Base-by-base conservation (phyloP, 306 rosid species). In the Cicer chorassanicum region DNA sequence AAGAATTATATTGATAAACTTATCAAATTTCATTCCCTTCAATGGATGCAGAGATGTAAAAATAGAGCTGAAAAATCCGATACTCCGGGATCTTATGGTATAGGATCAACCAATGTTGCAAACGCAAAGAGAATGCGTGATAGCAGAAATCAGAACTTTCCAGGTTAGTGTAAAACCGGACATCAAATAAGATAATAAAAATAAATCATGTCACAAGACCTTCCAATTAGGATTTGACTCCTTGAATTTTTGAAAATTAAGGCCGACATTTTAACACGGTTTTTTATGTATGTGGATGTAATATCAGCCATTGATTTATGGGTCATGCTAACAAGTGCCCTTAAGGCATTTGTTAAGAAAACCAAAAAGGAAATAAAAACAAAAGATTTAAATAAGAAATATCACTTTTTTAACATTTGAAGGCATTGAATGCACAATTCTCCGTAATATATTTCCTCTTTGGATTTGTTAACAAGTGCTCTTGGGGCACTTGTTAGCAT, bases 81-180 rank as follows among this genome's bases (percentile, higher is more conserved):
- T 78, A 51, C 85, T 81, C 68, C 64, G 46, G 89, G 64, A 65
- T 83, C 85, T 60, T 51, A 80, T 62, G 83, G 82, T 77, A 51
- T 81, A 19, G 77, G 79, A 74, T 80, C 89, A 19, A 82, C 86
- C 78, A 88, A 86, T 85, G 64, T 76, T 36, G 57, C 79, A 73
- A 86, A 84, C 55, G 64, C 39, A 68, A 88, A 86, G 85, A 88
- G 92, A 84, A 55, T 65, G 51, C 79, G 55, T 40, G 99, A 88
- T 68, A 79, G 68, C 81, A 86, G 89, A 80, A 85, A 78, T 81
- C 87, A 89, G 64, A 90, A 73, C 50, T 79, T 86, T 73, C 84
- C 95, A 89, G 99, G 99, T 95, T 78, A 80, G 89, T 75, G 16
- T 75, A 82, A 83, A 77, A 40, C 45, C 24, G 46, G 46, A 46